Conservation (phyloP, 1,284 basidiomycete species). For the Sporisorium graminicola region DNA sequence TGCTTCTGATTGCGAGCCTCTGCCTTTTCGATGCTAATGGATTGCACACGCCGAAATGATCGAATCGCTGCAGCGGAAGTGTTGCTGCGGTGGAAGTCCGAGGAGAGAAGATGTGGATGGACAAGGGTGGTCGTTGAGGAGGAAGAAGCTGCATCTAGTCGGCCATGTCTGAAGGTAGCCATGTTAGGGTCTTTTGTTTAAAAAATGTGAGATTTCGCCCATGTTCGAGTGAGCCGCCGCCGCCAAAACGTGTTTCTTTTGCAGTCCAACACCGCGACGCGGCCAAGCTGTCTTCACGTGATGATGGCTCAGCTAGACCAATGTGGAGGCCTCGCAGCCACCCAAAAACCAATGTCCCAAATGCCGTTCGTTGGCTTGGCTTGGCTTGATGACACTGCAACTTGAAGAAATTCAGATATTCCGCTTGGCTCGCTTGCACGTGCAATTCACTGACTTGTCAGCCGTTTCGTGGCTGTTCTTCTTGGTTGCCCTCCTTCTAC, state of each 20-base stretch:
- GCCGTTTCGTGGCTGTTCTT: neutral
- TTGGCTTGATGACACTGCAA: neutral
- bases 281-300: slow-evolving; percentile 37
- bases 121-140: neutral
- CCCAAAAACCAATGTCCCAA: neutral
- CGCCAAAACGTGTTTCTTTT: slow-evolving; percentile 7
- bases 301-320: slow-evolving; percentile 11
- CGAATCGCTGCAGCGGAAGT: neutral
- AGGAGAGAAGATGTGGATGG: neutral
- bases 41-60: too few relatives aligned
- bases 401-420: neutral
- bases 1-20: neutral
- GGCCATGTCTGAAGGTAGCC: neutral
- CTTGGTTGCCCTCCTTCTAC: slow-evolving; percentile 6
- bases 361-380: slow-evolving; percentile 2
- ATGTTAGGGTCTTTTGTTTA: neutral
- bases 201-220: slow-evolving; percentile 15
- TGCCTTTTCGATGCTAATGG: neutral
- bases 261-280: slow-evolving; percentile 49
- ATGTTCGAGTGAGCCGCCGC: neutral
- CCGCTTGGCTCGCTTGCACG: neutral
- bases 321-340: slow-evolving; percentile 27
- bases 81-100: neutral
- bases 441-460: neutral
- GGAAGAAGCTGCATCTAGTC: neutral